Evolutionary conservation across 75 land plant genomes (phyloP), one percentile per base, ranked within the genome.

Genomic region (Cryptomeria japonica): DNA sequence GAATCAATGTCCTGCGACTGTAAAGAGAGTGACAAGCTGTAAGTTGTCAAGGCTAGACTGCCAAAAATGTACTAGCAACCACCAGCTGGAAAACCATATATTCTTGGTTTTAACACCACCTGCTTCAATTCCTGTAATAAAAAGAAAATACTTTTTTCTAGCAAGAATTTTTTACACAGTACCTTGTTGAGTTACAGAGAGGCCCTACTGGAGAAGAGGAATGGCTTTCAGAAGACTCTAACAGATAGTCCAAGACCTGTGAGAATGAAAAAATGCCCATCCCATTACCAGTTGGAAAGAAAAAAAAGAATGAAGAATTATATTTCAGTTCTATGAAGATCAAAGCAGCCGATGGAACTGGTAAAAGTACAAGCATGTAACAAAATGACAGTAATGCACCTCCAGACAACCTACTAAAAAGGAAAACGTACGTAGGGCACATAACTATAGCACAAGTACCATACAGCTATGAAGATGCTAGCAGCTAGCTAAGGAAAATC

Each of bases 1-100:
- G 93, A 28, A 95, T 92, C 92, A 95, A 88, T 36, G 98, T 95
- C 90, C 92, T 95, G 55, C 96, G 98, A 90, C 98, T 96, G 95
- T 61, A 31, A 86, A 72, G 34, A 86, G 38, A 86, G 31, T 84
- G 38, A 84, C 1, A 32, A 70, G 37, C 16, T 41, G n/a, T 86
- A 15, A 84, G 18, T 5, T 31, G 49, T 56, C 31, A 87, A 49
- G 36, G 25, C 61, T 56, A 31, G 34, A 76, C 58, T 84, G 4
- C 36, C 56, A 85, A 80, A 80, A 6, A 16, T 44, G 18, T 38
- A 68, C n/a, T 11, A 55, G 28, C 53, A 47, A 12, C 72, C 75
- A 75, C 61, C 25, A n/a, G 89, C 13, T 7, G 12, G 37, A 75
- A 7, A 76, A 5, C 16, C 31, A 86, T 41, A 34, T 25, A 13